Percentiles rank a stretch among this genome's conserved stretches.
These are phyloP conservation scores for Candida nitratophila DNA, from an alignment of 805 yeast genomes.

Conservation along the genomic window DNA sequence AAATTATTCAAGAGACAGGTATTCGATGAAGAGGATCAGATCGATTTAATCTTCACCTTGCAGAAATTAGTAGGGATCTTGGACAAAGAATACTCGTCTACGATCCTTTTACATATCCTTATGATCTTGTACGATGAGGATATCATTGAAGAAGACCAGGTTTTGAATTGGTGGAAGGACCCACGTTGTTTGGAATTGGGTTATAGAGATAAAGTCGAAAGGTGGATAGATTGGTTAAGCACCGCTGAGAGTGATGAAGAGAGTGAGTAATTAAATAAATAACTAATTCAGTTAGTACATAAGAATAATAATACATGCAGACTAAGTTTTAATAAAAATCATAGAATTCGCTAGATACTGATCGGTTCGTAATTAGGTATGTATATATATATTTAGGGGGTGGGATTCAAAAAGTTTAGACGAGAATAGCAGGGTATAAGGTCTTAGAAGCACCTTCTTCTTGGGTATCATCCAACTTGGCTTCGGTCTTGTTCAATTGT, in stretches of 20 bases:
- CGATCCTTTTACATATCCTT: constrained; percentile 46
- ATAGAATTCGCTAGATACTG: too few species aligned
- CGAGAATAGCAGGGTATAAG: too few species aligned
- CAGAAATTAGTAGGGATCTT: constrained; percentile 39
- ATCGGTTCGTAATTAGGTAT: too few species aligned
- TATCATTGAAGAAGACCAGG: constrained; percentile 72
- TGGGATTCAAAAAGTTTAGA: too few species aligned
- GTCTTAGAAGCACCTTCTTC: too few species aligned
- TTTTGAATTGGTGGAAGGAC: constrained; percentile 76
- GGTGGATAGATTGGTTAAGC: constrained; percentile 82
- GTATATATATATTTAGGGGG: too few species aligned
- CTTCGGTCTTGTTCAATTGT: too few species aligned
- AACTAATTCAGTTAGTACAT: too few species aligned
- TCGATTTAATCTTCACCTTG: constrained; percentile 53
- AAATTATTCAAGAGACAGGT: constrained; percentile 78
- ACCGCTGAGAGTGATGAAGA: constrained; percentile 46
- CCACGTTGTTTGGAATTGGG: constrained; percentile 31
- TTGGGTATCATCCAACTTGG: too few species aligned
- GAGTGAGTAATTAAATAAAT: not conserved
- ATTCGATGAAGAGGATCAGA: constrained; percentile 70
- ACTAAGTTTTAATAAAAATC: too few species aligned
- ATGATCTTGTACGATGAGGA: constrained; percentile 73
- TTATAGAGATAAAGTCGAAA: constrained; percentile 51
- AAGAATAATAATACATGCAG: too few species aligned
- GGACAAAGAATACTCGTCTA: constrained; percentile 38